phyloP scores from a whole-genome alignment of 805 yeast genomes.

The Barnettozyma salicaria region DNA sequence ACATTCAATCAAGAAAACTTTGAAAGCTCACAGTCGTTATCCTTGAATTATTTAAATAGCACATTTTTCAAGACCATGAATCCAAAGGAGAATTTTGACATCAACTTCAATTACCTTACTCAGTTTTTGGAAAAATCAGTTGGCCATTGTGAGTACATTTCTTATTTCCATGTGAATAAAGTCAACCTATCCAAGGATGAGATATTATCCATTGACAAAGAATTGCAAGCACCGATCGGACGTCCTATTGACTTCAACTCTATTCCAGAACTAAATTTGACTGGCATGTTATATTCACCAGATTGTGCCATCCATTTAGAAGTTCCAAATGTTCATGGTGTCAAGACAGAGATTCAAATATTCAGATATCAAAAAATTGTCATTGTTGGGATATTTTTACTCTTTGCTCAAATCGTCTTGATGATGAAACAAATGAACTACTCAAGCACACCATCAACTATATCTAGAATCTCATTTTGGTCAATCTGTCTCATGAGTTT shows the following conservation, averaged over 20 bases:
- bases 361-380: constrained; percentile 16
- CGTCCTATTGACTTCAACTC: constrained; percentile 50
- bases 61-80: constrained; percentile 25
- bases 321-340: constrained; percentile 40
- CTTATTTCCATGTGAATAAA: constrained; percentile 63
- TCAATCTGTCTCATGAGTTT: constrained; percentile 57
- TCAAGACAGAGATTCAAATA: constrained; percentile 45
- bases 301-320: constrained; percentile 69
- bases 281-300: constrained; percentile 73
- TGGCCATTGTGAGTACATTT: constrained; percentile 61
- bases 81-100: constrained; percentile 17
- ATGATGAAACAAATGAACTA: constrained; percentile 58
- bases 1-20: constrained; percentile 39
- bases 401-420: constrained; percentile 27
- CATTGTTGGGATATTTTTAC: constrained; percentile 16
- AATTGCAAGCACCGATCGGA: constrained; percentile 68
- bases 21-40: constrained; percentile 39
- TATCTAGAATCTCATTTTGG: constrained; percentile 67
- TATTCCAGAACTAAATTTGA: constrained; percentile 51
- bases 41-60: constrained; percentile 38
- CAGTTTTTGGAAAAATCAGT: constrained; percentile 28
- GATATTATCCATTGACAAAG: constrained; percentile 61
- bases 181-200: constrained; percentile 49
- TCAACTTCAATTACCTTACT: constrained; percentile 21
- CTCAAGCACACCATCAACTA: constrained; percentile 73